Evolutionary conservation across 2,329 filamentous ascomycete species (phyloP), one percentile per base, ranked within the genome.

Genomic region (Colletotrichum truncatum): DNA sequence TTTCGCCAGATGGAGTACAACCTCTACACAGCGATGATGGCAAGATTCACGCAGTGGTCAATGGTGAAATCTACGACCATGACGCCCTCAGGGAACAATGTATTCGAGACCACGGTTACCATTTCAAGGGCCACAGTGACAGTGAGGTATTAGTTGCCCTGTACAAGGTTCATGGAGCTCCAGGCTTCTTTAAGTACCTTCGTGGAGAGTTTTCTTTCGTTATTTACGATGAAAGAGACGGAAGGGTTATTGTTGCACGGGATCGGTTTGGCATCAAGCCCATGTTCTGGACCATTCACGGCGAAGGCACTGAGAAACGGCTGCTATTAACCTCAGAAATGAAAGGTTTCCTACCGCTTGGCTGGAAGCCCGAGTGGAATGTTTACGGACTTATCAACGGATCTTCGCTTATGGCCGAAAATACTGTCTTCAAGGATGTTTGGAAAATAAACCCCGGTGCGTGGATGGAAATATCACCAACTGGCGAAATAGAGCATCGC

Each of bases 251-350:
- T 30, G 82, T 80, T 0, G 84, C 77, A 0, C 73, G 85, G 12
- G 86, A 89, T 69, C 80, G 85, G 0, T 87, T 82, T 70, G 86
- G 85, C 3, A 84, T 88, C 70, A 88, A 88, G 70, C 85, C 86
- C 2, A 76, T 88, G n/a, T 83, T 84, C 64, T 88, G 81, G 75
- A 86, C 83, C 0, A 48, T 53, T 6, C 5, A 36, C 2, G 57
- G 43, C 8, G 12, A 52, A 2, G 43, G 16, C 18, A 12, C 23
- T 11, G 25, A 39, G 4, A 76, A 74, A 3, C 73, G 75, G 54
- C 52, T 88, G 2, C 71, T 87, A 6, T 72, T 87, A 0, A 83
- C 84, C 5, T 76, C 84, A 0, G 86, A 89, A 70, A 80, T 81
- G 64, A 88, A 88, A 68, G 84, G 81, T 0, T 85, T 87, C 70